phyloP scores from a whole-genome alignment of 1,139 yeast species.

The Suhomyces guaymorum region DNA sequence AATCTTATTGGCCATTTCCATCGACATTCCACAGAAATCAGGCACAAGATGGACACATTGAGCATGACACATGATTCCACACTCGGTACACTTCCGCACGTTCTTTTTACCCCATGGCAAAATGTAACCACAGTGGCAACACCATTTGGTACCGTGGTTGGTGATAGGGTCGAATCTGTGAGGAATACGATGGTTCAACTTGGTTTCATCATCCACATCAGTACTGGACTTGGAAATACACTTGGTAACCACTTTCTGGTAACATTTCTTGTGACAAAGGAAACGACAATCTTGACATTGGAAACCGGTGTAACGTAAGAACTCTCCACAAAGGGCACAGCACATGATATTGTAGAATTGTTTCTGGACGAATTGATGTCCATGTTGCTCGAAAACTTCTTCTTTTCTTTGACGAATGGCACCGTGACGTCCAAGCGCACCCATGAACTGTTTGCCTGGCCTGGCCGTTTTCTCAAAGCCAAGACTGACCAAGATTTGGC shows the following conservation, averaged over 20 bases:
- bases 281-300: constrained; percentile 97
- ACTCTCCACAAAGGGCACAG: constrained; percentile 96
- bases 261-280: constrained; percentile 92
- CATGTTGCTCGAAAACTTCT: constrained; percentile 93
- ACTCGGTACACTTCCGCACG: constrained; percentile 92
- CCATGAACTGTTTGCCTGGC: constrained; percentile 56
- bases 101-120: constrained; percentile 93
- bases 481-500: constrained; percentile 75
- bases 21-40: constrained; percentile 97
- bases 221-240: constrained; percentile 89
- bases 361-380: constrained; percentile 94
- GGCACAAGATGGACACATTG: constrained; percentile 94
- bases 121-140: constrained; percentile 97
- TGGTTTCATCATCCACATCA: constrained; percentile 87
- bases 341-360: constrained; percentile 96
- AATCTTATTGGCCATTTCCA: constrained; percentile 94
- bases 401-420: constrained; percentile 95
- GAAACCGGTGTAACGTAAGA: constrained; percentile 87
- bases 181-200: constrained; percentile 93
- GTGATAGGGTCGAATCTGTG: constrained; percentile 90
- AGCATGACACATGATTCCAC: constrained; percentile 93
- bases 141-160: constrained; percentile 97
- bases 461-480: constrained; percentile 73
- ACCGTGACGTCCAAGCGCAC: constrained; percentile 94
- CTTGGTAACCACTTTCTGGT: constrained; percentile 89